Base-by-base conservation (phyloP, 176 grass and related monocot species). In the Carex cristatella region DNA sequence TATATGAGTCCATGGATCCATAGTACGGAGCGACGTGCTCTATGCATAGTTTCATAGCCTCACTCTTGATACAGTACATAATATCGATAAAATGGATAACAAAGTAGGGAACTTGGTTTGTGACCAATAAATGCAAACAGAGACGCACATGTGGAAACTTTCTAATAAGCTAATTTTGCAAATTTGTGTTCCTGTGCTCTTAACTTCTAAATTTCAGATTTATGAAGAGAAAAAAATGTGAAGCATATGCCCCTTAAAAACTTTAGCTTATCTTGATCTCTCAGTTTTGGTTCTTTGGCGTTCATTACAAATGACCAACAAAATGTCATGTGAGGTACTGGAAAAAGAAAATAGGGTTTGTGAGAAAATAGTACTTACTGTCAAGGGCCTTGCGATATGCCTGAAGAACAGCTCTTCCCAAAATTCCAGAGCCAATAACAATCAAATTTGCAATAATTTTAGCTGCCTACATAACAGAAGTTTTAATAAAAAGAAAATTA, bases 321-420 rank as follows among this genome's bases (percentile, higher is more conserved):
- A 49, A 75, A 14, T 38, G 65, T 15, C 15, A 3, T 69, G 33
- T 44, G 0, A 16, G 19, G 2, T 31, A 67, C 7, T 71, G 14
- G 23, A 61, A 13, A 76, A 2, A 5, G 13, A 76, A 12, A 44
- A 76, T 53, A 54, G 54, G 71, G 23, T 28, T 76, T 14, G 4
- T 76, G 19, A 28, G 40, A 65, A 82, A 65, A 82, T 42, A 53
- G 79, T 59, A 92, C 90, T 94, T 78, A 97, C 94, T 97, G 78
- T 94, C 83, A 85, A 97, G 42, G 60, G 94, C 92, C 31, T 92
- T 88, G 27, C 87, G 88, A 65, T 97, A 94, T 0, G 94, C 94
- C 87, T 92, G 92, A 11, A 92, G 15, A 51, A 94, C 15, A 48
- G 92, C 92, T 86, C 90, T 92, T 78, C 92, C 90, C 10, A 97